phyloP scores from a whole-genome alignment of 495 filamentous ascomycete species.

The Talaromyces borbonicus region DNA sequence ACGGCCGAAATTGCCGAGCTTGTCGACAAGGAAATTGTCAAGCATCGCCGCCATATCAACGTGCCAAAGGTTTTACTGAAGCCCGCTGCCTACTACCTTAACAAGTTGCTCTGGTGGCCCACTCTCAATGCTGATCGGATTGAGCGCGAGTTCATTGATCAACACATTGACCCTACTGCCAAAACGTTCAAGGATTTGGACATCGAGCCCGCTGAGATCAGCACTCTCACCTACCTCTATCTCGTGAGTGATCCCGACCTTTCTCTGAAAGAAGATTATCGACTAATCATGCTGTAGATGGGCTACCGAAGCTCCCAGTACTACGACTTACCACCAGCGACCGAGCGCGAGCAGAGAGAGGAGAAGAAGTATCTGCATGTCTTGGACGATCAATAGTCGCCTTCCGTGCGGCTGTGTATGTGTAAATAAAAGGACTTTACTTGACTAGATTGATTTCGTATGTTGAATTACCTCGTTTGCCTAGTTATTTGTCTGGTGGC shows the following conservation, averaged over 20 bases:
- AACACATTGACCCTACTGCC: constrained; percentile 78
- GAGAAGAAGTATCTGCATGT: constrained; percentile 96
- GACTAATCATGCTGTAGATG: constrained; percentile 44
- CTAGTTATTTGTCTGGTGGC: no score
- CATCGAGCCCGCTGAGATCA: constrained; percentile 76
- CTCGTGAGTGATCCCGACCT: constrained; percentile 50
- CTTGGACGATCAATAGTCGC: constrained; percentile 66
- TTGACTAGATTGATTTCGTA: constrained; percentile 9
- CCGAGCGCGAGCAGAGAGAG: constrained; percentile 86
- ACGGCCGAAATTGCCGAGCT: constrained; percentile 76
- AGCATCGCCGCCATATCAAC: constrained; percentile 84
- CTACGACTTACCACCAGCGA: constrained; percentile 89
- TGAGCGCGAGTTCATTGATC: constrained; percentile 89
- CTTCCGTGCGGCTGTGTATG: constrained; percentile 2
- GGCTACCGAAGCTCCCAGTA: constrained; percentile 70
- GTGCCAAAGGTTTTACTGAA: constrained; percentile 71
- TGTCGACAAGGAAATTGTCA: constrained; percentile 86
- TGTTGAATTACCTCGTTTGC: no score
- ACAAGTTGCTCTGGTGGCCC: constrained; percentile 81
- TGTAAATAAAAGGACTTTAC: constrained; percentile 7
- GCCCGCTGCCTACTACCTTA: constrained; percentile 59
- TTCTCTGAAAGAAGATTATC: neutral
- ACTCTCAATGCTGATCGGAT: constrained; percentile 75
- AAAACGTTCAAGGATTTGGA: constrained; percentile 94
- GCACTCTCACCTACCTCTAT: constrained; percentile 80